These are phyloP conservation scores for Acrocalymma vagum DNA, from an alignment of 2,329 filamentous ascomycete species.

Conservation along the genomic window DNA sequence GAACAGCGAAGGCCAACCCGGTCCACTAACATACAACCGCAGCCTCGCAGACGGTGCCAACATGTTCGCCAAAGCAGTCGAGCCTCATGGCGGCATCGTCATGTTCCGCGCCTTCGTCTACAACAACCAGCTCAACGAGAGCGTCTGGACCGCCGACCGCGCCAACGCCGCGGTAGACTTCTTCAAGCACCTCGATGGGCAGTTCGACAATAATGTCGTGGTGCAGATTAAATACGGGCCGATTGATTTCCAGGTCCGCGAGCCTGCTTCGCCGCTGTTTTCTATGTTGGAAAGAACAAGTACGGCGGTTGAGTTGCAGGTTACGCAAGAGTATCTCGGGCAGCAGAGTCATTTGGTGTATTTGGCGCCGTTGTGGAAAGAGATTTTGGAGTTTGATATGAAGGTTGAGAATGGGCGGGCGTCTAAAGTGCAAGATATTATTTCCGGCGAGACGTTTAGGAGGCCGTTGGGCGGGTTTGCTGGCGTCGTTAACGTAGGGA, in stretches of 20 bases:
- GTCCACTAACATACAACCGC: conserved; percentile 73
- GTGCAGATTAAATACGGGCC: conserved; percentile 79
- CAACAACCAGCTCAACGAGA: conserved; percentile 64
- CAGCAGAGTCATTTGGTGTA: conserved; percentile 76
- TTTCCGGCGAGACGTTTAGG: conserved; percentile 68
- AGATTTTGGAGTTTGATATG: conserved; percentile 72
- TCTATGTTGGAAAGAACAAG: conserved; percentile 58
- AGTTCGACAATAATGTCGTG: conserved; percentile 75
- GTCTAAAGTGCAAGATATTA: conserved; percentile 67
- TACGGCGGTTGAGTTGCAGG: conserved; percentile 70
- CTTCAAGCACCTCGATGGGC: conserved; percentile 69
- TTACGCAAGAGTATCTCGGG: conserved; percentile 75
- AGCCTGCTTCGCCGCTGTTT: conserved; percentile 72
- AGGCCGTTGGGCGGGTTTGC: conserved; percentile 68
- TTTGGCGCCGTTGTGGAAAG: conserved; percentile 73
- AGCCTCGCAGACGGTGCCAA: conserved; percentile 74
- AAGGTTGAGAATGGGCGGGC: conserved; percentile 65
- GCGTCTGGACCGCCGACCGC: conserved; percentile 71
- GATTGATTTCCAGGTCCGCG: conserved; percentile 77
- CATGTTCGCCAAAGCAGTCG: conserved; percentile 81
- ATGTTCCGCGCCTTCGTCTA: conserved; percentile 80
- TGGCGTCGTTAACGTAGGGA: conserved; percentile 73
- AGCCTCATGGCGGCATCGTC: conserved; percentile 88
- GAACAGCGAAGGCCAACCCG: conserved; percentile 76
- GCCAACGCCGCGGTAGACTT: conserved; percentile 75